These are phyloP conservation scores for Quercus engelmannii DNA, from an alignment of 306 rosid genomes.

Conservation along the genomic window DNA sequence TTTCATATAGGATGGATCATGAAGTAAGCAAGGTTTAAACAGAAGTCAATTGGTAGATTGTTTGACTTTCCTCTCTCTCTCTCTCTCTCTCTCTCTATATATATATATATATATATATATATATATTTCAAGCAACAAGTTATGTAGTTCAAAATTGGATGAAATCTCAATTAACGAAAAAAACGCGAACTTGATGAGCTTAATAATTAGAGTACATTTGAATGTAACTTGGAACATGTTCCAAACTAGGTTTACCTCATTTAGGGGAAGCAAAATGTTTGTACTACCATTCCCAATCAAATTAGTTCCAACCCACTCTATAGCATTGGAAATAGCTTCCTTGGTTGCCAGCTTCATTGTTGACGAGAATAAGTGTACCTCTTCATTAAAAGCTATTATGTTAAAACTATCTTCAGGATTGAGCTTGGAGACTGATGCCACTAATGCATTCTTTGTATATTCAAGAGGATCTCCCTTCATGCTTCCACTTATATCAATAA, in stretches of 20 bases:
- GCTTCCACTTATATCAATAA: conserved; percentile 81
- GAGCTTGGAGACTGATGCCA: conserved; percentile 65
- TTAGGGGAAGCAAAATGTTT: conserved; percentile 73
- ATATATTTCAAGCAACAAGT: not conserved
- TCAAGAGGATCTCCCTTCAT: conserved; percentile 82
- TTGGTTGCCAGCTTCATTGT: conserved; percentile 64
- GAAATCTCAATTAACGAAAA: not conserved
- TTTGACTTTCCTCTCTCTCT: not conserved
- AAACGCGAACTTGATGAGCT: conserved; percentile 3
- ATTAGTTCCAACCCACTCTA: conserved; percentile 49
- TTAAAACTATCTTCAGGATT: conserved; percentile 66
- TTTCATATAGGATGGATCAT: not conserved
- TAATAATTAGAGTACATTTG: conserved; percentile 9
- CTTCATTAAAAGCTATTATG: conserved; percentile 70
- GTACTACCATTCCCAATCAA: conserved; percentile 71
- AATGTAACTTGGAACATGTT: conserved; percentile 11
- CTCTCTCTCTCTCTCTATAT: no score
- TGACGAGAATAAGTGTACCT: conserved; percentile 49
- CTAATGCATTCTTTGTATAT: conserved; percentile 58
- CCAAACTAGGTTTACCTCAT: conserved; percentile 46
- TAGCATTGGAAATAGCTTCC: conserved; percentile 58
- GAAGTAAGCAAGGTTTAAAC: not conserved
- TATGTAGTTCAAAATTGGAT: not conserved
- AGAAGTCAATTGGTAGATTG: not conserved
- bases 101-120: no score